Percentiles rank a stretch among this genome's conserved stretches.
phyloP scores from a whole-genome alignment of 495 filamentous ascomycete genomes.

The Lasiosphaeria hispida region DNA sequence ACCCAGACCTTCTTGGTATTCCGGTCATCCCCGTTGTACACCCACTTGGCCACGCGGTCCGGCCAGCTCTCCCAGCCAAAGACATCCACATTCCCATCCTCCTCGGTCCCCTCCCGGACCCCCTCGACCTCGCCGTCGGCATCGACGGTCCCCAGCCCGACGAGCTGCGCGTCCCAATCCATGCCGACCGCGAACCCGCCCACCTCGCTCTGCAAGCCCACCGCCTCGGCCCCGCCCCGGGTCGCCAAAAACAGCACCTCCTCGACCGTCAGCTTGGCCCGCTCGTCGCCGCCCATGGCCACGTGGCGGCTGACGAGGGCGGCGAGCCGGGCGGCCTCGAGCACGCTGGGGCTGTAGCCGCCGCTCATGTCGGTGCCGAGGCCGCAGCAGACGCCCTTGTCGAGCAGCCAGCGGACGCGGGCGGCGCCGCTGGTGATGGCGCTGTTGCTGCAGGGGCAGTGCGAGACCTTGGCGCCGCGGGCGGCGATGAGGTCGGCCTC shows the following conservation, averaged over 20 bases:
- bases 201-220: constrained; percentile 65
- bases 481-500: constrained; percentile 63
- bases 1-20: constrained; percentile 83
- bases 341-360: constrained; percentile 74
- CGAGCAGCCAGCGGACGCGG: constrained; percentile 67
- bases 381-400: constrained; percentile 72
- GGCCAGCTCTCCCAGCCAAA: constrained; percentile 84
- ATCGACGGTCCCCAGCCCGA: constrained; percentile 54
- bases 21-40: constrained; percentile 82
- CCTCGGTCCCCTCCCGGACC: constrained; percentile 24
- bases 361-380: constrained; percentile 89
- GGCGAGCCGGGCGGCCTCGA: constrained; percentile 78
- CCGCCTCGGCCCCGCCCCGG: constrained; percentile 71
- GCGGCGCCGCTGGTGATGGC: constrained; percentile 73
- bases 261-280: constrained; percentile 66
- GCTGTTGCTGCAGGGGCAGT: constrained; percentile 86
- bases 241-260: constrained; percentile 89
- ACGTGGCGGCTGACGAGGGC: constrained; percentile 68
- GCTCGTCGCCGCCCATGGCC: constrained; percentile 51
- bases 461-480: constrained; percentile 64
- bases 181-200: constrained; percentile 81
- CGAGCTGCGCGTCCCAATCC: constrained; percentile 84
- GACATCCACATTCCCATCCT: constrained; percentile 63
- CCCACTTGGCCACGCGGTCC: constrained; percentile 81
- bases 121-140: constrained; percentile 32